Evolutionary conservation across 352 stramenopile genomes (phyloP), one percentile per base, ranked within the genome.

Genomic region (Blastocystis hominis): DNA sequence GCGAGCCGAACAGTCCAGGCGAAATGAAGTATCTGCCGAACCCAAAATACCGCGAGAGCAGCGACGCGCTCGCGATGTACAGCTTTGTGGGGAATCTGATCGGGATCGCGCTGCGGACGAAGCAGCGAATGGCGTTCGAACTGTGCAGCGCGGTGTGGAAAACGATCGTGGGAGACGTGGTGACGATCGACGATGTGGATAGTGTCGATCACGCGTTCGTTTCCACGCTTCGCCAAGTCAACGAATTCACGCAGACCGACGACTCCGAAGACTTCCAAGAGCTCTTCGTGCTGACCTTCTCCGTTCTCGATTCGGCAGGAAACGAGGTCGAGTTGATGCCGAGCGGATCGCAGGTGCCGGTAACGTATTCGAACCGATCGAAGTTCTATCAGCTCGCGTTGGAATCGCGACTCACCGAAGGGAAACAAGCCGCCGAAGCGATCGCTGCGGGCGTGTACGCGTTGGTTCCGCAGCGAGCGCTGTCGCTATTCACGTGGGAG

Each of bases 31-130:
- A 93, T 91, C 87, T 97, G 13, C 63, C 96, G 63, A 96, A 96
- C 88, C 93, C 94, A 0, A 90, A 9, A 90, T 94, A 10, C 89
- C 38, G 53, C 0, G 63, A 86, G 9, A 86, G 55, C 30, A 68
- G 70, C 10, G 89, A 86, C 24, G 40, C 53, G 0, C 91, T 89
- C 34, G 68, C 90, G 10, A 88, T 92, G 15, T 94, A 95, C 46
- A 91, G 94, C 72, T 97, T 97, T 70, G 89, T 97, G 7, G 94
- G 94, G 7, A 97, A 96, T 81, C 89, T 97, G 4, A 94, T 97
- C 89, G 94, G 94, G 0, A 90, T 93, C 13, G 90, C 89, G 9
- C 91, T 96, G 46, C 93, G 94, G 2, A 95, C 92, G 75, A 94
- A 95, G 50, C 90, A 95, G 56, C 95, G 93, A 50, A 89, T 97